A percentile compares a stretch with the other conserved stretches of the same genome.
Evolutionary conservation across 1,284 basidiomycete species (phyloP).

Genomic region (Rhodotorula sp.): DNA sequence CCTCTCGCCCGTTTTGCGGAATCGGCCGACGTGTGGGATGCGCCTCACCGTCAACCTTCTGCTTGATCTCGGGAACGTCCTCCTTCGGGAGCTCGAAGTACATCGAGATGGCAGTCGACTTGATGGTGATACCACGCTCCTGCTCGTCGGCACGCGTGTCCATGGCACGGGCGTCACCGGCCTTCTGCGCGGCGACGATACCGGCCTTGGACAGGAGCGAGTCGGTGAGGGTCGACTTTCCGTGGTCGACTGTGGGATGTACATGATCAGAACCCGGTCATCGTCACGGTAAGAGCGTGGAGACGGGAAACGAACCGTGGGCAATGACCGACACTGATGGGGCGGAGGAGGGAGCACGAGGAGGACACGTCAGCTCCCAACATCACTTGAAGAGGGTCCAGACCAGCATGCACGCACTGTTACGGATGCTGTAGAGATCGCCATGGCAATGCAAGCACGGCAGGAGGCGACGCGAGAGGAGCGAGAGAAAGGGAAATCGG

Average conservation of each 20-base stretch:
- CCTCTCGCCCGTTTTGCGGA: neutral
- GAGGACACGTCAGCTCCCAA: neutral
- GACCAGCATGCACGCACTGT: slow-evolving; percentile 29
- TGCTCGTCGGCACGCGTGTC: slow-evolving; percentile 99
- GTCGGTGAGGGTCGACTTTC: slow-evolving; percentile 99
- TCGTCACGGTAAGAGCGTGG: neutral
- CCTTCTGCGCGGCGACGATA: slow-evolving; percentile 95
- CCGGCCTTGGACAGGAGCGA: slow-evolving; percentile 99
- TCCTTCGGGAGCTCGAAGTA: slow-evolving; percentile 97
- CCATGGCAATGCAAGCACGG: neutral
- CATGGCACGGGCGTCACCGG: slow-evolving; percentile 96
- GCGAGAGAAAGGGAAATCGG: slow-evolving; percentile 3
- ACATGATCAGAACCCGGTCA: neutral
- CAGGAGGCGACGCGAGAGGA: neutral
- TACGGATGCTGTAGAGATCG: slow-evolving; percentile 36
- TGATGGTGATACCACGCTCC: slow-evolving; percentile 99
- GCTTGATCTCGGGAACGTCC: slow-evolving; percentile 77
- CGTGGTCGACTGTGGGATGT: slow-evolving; percentile 76
- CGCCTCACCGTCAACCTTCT: slow-evolving; percentile 80
- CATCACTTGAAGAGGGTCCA: too few species aligned
- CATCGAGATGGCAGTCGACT: slow-evolving; percentile 99
- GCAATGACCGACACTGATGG: slow-evolving; percentile 44
- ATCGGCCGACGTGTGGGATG: neutral
- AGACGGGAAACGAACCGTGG: slow-evolving; percentile 49
- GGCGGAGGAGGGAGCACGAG: too few species aligned